phyloP scores from a whole-genome alignment of 2,329 filamentous ascomycete genomes.

The Clonostachys solani region DNA sequence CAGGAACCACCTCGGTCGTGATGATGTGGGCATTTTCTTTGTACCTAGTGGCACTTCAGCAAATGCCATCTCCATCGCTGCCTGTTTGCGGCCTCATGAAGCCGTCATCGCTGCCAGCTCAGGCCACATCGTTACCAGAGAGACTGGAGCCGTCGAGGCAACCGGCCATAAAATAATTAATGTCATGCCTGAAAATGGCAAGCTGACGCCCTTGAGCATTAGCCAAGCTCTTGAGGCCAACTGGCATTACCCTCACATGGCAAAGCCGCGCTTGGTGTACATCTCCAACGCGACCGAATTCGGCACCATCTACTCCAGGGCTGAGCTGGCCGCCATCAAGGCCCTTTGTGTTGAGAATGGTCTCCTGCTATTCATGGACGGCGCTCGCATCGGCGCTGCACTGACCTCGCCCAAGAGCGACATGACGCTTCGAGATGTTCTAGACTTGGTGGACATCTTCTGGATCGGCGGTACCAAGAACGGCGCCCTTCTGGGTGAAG shows the following conservation, averaged over 20 bases:
- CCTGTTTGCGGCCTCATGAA: conserved; percentile 43
- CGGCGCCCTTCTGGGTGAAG: conserved; percentile 44
- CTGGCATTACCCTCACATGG: conserved; percentile 47
- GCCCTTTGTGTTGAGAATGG: conserved; percentile 31
- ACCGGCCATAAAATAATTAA: conserved; percentile 48
- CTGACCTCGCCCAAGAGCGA: conserved; percentile 35
- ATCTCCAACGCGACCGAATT: conserved; percentile 47
- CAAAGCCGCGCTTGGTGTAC: conserved; percentile 44
- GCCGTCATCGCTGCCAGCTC: conserved; percentile 44
- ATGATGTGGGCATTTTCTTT: conserved; percentile 42
- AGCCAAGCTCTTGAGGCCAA: conserved; percentile 38
- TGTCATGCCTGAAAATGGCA: conserved; percentile 37
- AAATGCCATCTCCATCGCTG: conserved; percentile 46
- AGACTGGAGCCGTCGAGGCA: conserved; percentile 46
- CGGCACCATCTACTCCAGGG: conserved; percentile 40
- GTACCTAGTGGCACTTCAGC: conserved; percentile 47
- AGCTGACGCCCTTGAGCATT: conserved; percentile 37
- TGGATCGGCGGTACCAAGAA: conserved; percentile 52
- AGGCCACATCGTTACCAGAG: conserved; percentile 42
- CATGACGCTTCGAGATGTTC: conserved; percentile 31
- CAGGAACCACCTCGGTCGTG: conserved; percentile 24
- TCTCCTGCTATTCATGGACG: conserved; percentile 41
- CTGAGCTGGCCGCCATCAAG: conserved; percentile 35
- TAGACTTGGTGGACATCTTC: conserved; percentile 45
- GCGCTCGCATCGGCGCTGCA: conserved; percentile 38